Base-by-base conservation (phyloP, 2,329 filamentous ascomycete genomes). In the Exophiala mesophila region DNA sequence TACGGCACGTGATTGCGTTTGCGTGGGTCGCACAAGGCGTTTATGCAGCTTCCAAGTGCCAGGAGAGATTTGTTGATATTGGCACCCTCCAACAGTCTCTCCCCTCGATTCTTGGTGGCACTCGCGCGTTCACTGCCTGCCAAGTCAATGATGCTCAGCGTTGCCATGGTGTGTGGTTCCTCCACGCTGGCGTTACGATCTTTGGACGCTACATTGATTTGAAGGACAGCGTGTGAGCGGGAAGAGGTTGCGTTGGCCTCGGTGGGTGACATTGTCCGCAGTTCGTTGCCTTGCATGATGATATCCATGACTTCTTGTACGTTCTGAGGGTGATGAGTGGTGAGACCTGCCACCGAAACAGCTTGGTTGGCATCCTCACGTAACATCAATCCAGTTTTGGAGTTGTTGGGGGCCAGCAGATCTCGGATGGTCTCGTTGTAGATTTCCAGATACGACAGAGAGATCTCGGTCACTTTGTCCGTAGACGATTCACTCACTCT, bases 1-100 rank as follows among this genome's bases (percentile, higher is more conserved):
- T 98, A 98, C 1, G 92, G 92, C 10, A 98, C 85, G 64, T 98
- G 92, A 54, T 94, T 92, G 53, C 80, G 83, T 68, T 92, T 94
- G 38, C 88, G 80, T 3, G 86, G 80, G 60, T 98, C 92, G 67
- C 92, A 98, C 12, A 98, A 80, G 4, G 92, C 94, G 58, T 98
- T 98, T 73, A 98, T 98, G 68, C 92, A 98, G 65, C 90, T 90
- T 49, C 92, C 92, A 6, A 98, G 71, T 0, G 92, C 90, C 12
- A 98, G 79, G 2, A 98, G 74, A 1, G 92, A 98, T 62, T 97
- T 96, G 78, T 98, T 98, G 77, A 98, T 98, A 66, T 98, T 98
- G 57, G 92, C 92, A 51, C 92, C 92, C 65, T 98, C 92, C 10
- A 89, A 74, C 26, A 98, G 70, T 26, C 92, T 77, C 61, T 95